phyloP scores from a whole-genome alignment of 129 eudicot species.

The Lactuca sativa region DNA sequence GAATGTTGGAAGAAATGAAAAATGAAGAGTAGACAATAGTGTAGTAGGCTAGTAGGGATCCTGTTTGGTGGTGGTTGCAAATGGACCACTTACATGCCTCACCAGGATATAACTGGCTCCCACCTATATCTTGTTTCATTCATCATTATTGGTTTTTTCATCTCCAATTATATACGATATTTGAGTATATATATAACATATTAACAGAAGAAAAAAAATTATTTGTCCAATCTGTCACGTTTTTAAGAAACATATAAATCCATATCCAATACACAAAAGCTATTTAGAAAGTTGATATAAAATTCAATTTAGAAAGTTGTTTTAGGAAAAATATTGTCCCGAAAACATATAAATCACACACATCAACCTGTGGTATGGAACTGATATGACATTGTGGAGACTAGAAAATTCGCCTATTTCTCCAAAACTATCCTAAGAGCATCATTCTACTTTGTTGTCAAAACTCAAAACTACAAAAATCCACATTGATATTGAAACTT shows the following conservation, averaged over 20 bases:
- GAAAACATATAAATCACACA: too few relatives aligned
- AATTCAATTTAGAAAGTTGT: too few relatives aligned
- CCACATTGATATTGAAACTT: too few relatives aligned
- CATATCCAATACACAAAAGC: too few relatives aligned
- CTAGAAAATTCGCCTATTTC: not conserved
- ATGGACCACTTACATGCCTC: not conserved
- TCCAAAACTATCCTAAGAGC: not conserved
- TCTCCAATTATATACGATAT: not conserved
- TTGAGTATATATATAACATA: not conserved
- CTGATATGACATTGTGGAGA: not conserved
- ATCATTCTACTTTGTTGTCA: too few relatives aligned
- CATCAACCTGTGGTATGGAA: too few relatives aligned
- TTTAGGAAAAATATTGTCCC: not conserved
- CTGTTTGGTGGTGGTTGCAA: not conserved
- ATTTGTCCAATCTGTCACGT: not conserved
- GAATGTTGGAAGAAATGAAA: not conserved
- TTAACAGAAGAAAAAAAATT: too few relatives aligned
- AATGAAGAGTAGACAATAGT: not conserved
- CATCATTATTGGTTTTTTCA: not conserved
- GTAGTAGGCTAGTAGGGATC: not conserved
- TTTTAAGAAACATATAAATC: not conserved
- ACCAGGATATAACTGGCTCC: not conserved
- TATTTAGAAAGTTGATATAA: not conserved
- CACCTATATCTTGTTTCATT: not conserved
- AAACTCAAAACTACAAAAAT: too few relatives aligned